These are phyloP conservation scores for Globisporangium cederbergense DNA, from an alignment of 352 stramenopile species.

Conservation along the genomic window DNA sequence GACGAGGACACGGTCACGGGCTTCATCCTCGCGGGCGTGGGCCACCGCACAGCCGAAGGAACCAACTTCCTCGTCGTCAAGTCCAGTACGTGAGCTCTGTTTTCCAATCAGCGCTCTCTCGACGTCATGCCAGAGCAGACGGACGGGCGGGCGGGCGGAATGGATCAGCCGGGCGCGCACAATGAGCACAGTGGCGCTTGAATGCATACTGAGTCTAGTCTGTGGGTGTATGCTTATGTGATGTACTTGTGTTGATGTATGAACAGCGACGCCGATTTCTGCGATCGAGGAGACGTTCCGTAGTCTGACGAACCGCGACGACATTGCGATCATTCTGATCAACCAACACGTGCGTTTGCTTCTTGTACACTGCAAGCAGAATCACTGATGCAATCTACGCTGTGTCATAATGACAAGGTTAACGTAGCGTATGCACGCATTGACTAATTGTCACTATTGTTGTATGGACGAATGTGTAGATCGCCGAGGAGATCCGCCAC, in stretches of 20 bases:
- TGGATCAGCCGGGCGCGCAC: no score
- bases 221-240: conserved; percentile 6
- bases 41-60: conserved; percentile 92
- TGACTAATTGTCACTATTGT: background rate
- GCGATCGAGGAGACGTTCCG: conserved; percentile 93
- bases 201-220: background rate
- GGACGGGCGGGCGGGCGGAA: background rate
- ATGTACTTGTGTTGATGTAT: conserved; percentile 1
- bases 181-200: no score
- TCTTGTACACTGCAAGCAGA: background rate
- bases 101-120: background rate
- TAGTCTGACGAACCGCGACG: conserved; percentile 90
- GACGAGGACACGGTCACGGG: conserved; percentile 98
- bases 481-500: conserved; percentile 98
- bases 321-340: conserved; percentile 99
- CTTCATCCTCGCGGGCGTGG: conserved; percentile 96
- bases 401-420: background rate
- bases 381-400: no score
- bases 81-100: conserved; percentile 53
- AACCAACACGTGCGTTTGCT: conserved; percentile 92
- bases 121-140: background rate
- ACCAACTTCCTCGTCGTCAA: conserved; percentile 98
- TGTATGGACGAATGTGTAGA: conserved; percentile 25
- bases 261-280: conserved; percentile 79
- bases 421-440: background rate